Evolutionary conservation across 1,139 yeast genomes (phyloP), one percentile per base, ranked within the genome.

Genomic region (Tardiomyces blankii): DNA sequence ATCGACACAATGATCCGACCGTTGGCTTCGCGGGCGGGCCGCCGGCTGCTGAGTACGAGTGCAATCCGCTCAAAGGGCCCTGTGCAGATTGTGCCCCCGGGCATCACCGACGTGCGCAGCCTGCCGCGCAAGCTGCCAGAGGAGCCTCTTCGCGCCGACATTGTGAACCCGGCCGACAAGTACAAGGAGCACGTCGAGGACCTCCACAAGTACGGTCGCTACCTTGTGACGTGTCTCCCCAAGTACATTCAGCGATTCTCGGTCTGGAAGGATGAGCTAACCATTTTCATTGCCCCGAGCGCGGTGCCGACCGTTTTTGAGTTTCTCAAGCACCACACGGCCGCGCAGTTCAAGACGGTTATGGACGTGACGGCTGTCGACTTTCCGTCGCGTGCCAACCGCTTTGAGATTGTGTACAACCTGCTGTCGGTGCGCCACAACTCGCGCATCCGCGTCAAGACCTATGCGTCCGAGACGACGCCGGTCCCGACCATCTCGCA

Each of bases 211-310:
- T 86, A 83, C 64, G 95, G 95, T 28, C 76, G 78, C 51, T 86
- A 86, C 62, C 66, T 86, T 55, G 82, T 82, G 75, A 75, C 86
- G 18, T 78, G 86, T 52, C 61, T 86, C 67, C 95, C 95, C 45
- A 86, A 85, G 65, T 84, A 71, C 62, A 75, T 86, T 53, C 95
- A 86, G 67, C 83, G 82, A 63, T 86, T 85, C 58, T 74, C 86
- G 13, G 95, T 86, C 46, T 86, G 95, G 95, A 86, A 86, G 66
- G 95, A 86, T 63, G 95, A 86, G 66, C 75, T 86, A 62, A 77
- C 84, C 42, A 64, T 86, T 48, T 82, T 79, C 63, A 77, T 83
- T 50, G 85, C 89, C 2, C 95, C 95, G 43, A 66, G 75, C 23
- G 91, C 88, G 2, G 65, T 86, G 47, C 69, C 79, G 54, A 93